Percentiles rank a stretch among this genome's conserved stretches.
Conservation (phyloP, 2,329 filamentous ascomycete species). For the Dothistroma pini region DNA sequence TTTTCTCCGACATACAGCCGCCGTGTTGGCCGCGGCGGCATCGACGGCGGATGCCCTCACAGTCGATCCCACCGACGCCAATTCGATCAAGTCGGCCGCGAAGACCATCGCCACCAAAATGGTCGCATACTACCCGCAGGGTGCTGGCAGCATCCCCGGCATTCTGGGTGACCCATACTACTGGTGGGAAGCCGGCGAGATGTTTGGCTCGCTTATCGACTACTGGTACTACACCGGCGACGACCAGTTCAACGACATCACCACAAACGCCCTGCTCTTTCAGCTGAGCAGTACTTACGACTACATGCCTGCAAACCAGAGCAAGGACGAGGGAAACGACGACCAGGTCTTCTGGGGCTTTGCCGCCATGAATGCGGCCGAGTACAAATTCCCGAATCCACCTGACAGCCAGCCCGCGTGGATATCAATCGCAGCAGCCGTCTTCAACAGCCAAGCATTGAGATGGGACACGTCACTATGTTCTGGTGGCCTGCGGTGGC, state of each 20-base stretch:
- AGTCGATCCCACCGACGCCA: slow-evolving; percentile 13
- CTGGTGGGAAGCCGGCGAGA: slow-evolving; percentile 64
- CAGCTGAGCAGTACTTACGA: slow-evolving; percentile 55
- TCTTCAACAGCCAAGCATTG: slow-evolving; percentile 36
- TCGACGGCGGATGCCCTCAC: background rate
- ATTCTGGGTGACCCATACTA: slow-evolving; percentile 63
- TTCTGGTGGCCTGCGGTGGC: slow-evolving; percentile 36
- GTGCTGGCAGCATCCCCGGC: slow-evolving; percentile 51
- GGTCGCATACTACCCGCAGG: slow-evolving; percentile 52
- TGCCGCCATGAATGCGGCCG: slow-evolving; percentile 53
- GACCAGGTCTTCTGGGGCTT: slow-evolving; percentile 57
- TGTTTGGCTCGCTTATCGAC: slow-evolving; percentile 67
- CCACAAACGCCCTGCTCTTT: slow-evolving; percentile 56
- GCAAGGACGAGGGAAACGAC: slow-evolving; percentile 47
- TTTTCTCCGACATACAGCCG: background rate
- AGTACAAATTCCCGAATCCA: slow-evolving; percentile 46
- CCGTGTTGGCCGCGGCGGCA: background rate
- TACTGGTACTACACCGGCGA: slow-evolving; percentile 69
- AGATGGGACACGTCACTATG: slow-evolving; percentile 35
- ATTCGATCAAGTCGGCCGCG: slow-evolving; percentile 45
- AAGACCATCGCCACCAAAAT: slow-evolving; percentile 43
- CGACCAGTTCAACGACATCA: slow-evolving; percentile 57
- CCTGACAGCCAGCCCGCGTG: slow-evolving; percentile 39
- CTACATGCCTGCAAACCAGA: slow-evolving; percentile 52
- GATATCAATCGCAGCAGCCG: slow-evolving; percentile 41